These are phyloP conservation scores for Heterobasidion occidentale DNA, from an alignment of 1,284 basidiomycete genomes.

Conservation along the genomic window DNA sequence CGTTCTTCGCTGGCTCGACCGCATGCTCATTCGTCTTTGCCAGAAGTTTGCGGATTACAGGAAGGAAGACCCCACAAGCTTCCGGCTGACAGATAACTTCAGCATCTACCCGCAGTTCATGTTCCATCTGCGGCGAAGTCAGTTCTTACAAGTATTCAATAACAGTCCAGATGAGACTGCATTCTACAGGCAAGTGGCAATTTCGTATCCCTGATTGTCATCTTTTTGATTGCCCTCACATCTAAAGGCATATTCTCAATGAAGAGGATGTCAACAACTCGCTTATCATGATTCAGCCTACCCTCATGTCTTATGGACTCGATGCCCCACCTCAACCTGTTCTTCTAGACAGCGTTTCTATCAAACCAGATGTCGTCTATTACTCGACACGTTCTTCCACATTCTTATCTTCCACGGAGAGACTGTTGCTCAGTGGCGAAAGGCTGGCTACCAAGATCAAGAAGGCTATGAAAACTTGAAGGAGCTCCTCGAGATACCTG, in stretches of 20 bases:
- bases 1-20: slow-evolving; percentile 94
- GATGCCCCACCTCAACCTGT: slow-evolving; percentile 90
- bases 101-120: slow-evolving; percentile 99
- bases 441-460: slow-evolving; percentile 99
- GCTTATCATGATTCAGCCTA: slow-evolving; percentile 99
- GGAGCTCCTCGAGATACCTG: slow-evolving; percentile 84
- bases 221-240: background rate
- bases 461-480: slow-evolving; percentile 99
- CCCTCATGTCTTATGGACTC: slow-evolving; percentile 97
- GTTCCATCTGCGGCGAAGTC: slow-evolving; percentile 97
- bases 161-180: slow-evolving; percentile 99
- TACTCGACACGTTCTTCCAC: slow-evolving; percentile 99
- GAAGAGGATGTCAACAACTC: slow-evolving; percentile 99
- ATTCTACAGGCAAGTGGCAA: slow-evolving; percentile 74
- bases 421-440: slow-evolving; percentile 95
- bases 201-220: slow-evolving; percentile 5
- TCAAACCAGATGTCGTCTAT: slow-evolving; percentile 95
- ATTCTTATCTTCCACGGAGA: slow-evolving; percentile 99
- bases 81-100: slow-evolving; percentile 93
- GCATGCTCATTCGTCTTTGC: slow-evolving; percentile 97
- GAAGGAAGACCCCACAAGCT: slow-evolving; percentile 95
- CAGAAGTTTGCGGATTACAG: slow-evolving; percentile 99
- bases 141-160: slow-evolving; percentile 99
- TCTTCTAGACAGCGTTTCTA: slow-evolving; percentile 94
- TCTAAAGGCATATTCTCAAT: slow-evolving; percentile 82